phyloP scores from a whole-genome alignment of 257 asterid species.

The Penstemon eatonii region DNA sequence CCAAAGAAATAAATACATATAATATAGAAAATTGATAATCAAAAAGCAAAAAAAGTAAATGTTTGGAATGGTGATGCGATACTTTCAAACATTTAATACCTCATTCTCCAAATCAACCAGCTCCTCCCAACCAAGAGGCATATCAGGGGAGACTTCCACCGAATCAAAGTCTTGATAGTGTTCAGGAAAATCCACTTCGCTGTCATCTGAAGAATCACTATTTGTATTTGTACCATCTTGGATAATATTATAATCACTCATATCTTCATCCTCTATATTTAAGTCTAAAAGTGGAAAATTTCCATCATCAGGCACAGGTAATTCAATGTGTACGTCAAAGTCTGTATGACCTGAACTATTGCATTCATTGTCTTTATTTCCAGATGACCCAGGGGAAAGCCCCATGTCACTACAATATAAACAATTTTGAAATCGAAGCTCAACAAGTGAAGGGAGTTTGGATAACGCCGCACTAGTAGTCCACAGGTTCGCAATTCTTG shows the following conservation, averaged over 20 bases:
- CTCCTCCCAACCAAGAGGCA: conserved; percentile 55
- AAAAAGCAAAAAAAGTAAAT: conserved; percentile 1
- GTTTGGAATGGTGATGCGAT: conserved; percentile 14
- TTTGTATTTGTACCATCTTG: conserved; percentile 42
- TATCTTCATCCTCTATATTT: conserved; percentile 47
- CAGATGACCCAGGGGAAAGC: conserved; percentile 42
- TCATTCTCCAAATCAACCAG: conserved; percentile 56
- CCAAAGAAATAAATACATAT: not conserved
- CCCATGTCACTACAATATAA: conserved; percentile 37
- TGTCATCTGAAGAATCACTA: conserved; percentile 74
- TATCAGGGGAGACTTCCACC: conserved; percentile 42
- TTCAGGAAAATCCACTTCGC: conserved; percentile 74
- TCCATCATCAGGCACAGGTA: conserved; percentile 44
- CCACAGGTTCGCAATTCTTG: conserved; percentile 86
- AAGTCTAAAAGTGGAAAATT: conserved; percentile 34
- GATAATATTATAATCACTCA: conserved; percentile 40
- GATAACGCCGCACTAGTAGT: conserved; percentile 78
- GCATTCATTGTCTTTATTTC: conserved; percentile 35
- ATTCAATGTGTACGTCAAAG: conserved; percentile 38
- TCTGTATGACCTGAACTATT: conserved; percentile 36
- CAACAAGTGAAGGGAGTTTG: conserved; percentile 73
- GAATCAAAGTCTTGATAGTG: conserved; percentile 38
- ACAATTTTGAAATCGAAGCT: conserved; percentile 77
- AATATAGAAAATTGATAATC: conserved; percentile 20
- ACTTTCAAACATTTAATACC: conserved; percentile 43